Evolutionary conservation across 768 basidiomycete genomes (phyloP), one percentile per base, ranked within the genome.

Genomic region (Chalciporus sphaerocephalus): DNA sequence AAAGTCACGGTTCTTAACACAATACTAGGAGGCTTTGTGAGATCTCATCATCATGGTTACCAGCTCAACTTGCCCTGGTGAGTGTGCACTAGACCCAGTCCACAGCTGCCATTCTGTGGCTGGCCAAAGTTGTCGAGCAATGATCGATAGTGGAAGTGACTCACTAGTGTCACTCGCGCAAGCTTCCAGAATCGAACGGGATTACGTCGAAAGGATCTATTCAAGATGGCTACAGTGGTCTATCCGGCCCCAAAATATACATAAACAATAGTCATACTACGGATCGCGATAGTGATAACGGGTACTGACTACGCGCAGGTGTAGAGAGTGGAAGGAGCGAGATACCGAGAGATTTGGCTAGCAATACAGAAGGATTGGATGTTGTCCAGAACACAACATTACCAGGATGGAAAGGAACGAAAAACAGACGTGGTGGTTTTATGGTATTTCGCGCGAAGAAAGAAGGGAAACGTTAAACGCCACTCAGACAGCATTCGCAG

Each of bases 351-450:
- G 36, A 24, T 41, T 34, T 18, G 22, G 46, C 62, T 64, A 66
- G 35, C 42, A 57, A 66, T 64, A 66, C 64, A 64, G 36, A 46
- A 50, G 23, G 42, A 47, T 21, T 8, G 43, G 40, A 44, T 48
- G 32, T 8, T 40, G 36, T 15, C 30, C 30, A 45, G 3, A 13
- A 41, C 41, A 51, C 30, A 20, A 40, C 15, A 21, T 5, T 6
- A 11, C 12, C 22, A 46, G 22, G 28, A 25, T 24, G 37, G 5
- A 30, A 34, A 25, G 27, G 32, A 42, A 35, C 34, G 30, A 11
- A 49, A 40, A n/a, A 25, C 24, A 5, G 30, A 32, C 12, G 16
- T 40, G 30, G 30, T 32, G 30, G 5, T 5, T 4, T 15, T 12
- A 12, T 12, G n/a, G n/a, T 32, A 15, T n/a, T 15, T 32, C 30